These are phyloP conservation scores for Alternaria sp. DNA, from an alignment of 2,329 filamentous ascomycete genomes.

Conservation along the genomic window DNA sequence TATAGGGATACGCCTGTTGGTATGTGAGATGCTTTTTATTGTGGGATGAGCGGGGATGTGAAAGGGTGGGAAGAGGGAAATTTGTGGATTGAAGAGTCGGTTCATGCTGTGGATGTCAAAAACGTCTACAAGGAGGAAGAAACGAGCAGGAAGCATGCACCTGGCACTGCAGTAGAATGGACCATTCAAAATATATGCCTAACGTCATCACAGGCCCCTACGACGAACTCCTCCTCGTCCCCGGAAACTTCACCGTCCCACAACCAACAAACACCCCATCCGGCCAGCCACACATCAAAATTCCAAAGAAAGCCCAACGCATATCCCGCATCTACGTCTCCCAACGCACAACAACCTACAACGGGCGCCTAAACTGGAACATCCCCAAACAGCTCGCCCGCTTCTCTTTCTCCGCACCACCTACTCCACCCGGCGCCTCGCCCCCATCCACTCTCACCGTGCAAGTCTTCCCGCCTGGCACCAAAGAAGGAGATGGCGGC, in stretches of 20 bases:
- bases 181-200: too few relatives aligned
- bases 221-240: constrained; percentile 42
- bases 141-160: too few relatives aligned
- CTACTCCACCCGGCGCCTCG: constrained; percentile 16
- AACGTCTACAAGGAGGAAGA: too few relatives aligned
- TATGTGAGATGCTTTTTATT: constrained; percentile 21
- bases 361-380: constrained; percentile 45
- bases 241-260: constrained; percentile 38
- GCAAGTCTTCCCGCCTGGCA: constrained; percentile 34
- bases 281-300: constrained; percentile 2
- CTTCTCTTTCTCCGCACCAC: constrained; percentile 38
- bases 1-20: constrained; percentile 42
- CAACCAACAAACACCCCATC: constrained; percentile 2
- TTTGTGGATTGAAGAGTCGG: neutral
- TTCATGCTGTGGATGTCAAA: neutral
- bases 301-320: constrained; percentile 36
- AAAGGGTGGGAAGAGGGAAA: too few relatives aligned
- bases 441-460: constrained; percentile 30
- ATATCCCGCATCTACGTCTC: constrained; percentile 44
- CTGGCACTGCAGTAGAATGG: too few relatives aligned
- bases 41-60: too few relatives aligned
- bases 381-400: constrained; percentile 46
- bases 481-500: constrained; percentile 25
- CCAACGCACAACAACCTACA: constrained; percentile 41
- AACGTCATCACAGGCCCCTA: constrained; percentile 34